Conservation (phyloP, 177 flowering plant species). For the Vitis hybrid region DNA sequence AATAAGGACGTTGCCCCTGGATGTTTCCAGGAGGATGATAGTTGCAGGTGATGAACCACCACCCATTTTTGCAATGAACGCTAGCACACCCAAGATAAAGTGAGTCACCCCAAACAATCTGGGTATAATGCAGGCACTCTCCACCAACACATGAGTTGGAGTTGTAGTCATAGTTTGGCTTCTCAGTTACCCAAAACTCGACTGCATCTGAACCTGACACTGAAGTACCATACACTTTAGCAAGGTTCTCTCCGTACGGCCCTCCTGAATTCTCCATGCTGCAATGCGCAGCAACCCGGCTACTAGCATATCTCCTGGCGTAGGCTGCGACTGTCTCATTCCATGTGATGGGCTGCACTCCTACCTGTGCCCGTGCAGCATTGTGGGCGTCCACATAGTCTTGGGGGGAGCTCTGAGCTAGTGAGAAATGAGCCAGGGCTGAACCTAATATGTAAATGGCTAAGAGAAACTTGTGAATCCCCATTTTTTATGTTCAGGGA, state of each 20-base stretch:
- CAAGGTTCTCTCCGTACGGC: constrained; percentile 47
- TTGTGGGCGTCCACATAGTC: constrained; percentile 38
- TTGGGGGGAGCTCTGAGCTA: constrained; percentile 11
- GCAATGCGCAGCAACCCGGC: constrained; percentile 25
- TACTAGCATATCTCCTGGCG: constrained; percentile 33
- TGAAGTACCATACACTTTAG: constrained; percentile 2
- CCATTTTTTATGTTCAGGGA: too few species aligned
- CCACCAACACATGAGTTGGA: constrained; percentile 24
- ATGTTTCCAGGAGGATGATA: constrained; percentile 19
- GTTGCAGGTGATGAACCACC: constrained; percentile 9
- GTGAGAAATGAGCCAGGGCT: too few species aligned
- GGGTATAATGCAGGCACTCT: background rate
- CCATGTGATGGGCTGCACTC: constrained; percentile 38
- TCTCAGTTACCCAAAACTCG: too few species aligned
- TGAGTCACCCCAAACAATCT: background rate
- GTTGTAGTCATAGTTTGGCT: constrained; percentile 20
- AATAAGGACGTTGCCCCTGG: constrained; percentile 5
- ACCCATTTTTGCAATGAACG: background rate
- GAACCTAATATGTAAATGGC: too few species aligned
- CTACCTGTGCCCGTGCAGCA: constrained; percentile 31
- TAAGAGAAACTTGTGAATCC: too few species aligned
- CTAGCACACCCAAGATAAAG: background rate
- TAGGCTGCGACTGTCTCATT: constrained; percentile 30
- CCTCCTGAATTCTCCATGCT: constrained; percentile 32
- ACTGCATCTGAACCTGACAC: too few species aligned